Base-by-base conservation (phyloP, 1,284 basidiomycete species). In the Lentinula novae-zelandiae region DNA sequence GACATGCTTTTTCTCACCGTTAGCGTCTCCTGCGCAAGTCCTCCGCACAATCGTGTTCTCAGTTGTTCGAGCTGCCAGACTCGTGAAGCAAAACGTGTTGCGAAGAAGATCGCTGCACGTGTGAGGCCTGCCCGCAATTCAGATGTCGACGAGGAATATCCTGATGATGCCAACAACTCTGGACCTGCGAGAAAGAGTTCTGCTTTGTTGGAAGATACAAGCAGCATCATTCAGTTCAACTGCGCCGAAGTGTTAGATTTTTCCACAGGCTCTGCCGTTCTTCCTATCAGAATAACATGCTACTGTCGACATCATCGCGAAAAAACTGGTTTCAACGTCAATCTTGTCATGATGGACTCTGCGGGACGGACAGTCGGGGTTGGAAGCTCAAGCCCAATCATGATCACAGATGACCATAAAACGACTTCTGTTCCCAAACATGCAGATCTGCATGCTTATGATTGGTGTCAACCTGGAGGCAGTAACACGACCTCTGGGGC, bases 361-460 rank as follows among this genome's bases (percentile, higher is more conserved):
- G 81, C 78, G 40, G 95, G 95, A 7, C 84, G 90, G 31, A 75
- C 95, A 54, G 85, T 99, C 58, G 96, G 94, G 9, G 84, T 85
- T 9, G 93, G 94, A 2, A 85, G 82, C 52, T 95, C 94, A 2
- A 88, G 89, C 34, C 95, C 96, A 2, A 96, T 99, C 70, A 96
- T 99, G 89, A 99, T 99, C 68, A 99, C 96, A 2, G 97, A 99
- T 75, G 97, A 99, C 73, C 96, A 98, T 77, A 98, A 98, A 77
- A 95, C 93, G 40, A 86, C 82, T 5, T 68, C 75, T 65, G 46
- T 69, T 34, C 27, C 52, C 38, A 55, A 50, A 33, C 61, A 58
- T 31, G 42, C 36, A 40, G 57, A 60, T 42, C 50, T 58, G 17
- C 52, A 40, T 4, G 55, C 54, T 52, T 69, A 76, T 44, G 79